Evolutionary conservation across 352 stramenopile genomes (phyloP).

Genomic region (Phytophthora pinifolia): DNA sequence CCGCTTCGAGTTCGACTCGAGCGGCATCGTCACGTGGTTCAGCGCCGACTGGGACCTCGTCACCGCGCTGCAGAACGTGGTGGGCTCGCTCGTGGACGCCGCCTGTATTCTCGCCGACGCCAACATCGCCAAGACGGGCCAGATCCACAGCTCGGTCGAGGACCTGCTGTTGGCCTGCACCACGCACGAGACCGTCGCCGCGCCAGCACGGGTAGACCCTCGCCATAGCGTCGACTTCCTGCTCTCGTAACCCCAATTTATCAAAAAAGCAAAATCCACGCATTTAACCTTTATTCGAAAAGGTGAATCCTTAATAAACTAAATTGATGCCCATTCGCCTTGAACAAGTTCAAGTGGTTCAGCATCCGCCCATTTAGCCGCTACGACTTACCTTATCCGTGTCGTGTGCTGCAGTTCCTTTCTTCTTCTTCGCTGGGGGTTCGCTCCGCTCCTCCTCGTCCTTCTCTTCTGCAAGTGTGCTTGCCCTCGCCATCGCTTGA

Average conservation of each 20-base stretch:
- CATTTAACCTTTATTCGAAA: too few relatives aligned
- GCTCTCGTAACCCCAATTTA: too few relatives aligned
- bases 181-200: background rate
- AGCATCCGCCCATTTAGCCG: background rate
- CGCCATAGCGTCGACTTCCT: slow-evolving; percentile 44
- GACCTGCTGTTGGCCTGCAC: slow-evolving; percentile 15
- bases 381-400: slow-evolving; percentile 20
- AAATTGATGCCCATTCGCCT: background rate
- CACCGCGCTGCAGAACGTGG: slow-evolving; percentile 32
- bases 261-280: too few relatives aligned
- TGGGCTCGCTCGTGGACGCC: slow-evolving; percentile 51
- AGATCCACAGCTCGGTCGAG: slow-evolving; percentile 42
- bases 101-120: slow-evolving; percentile 40
- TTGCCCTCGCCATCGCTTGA: slow-evolving; percentile 1
- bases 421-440: slow-evolving; percentile 15
- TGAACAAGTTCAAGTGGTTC: background rate
- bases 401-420: background rate
- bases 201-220: slow-evolving; percentile 15
- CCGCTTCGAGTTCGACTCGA: slow-evolving; percentile 52
- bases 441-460: slow-evolving; percentile 10
- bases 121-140: slow-evolving; percentile 57
- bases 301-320: too few relatives aligned
- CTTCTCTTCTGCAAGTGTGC: slow-evolving; percentile 20
- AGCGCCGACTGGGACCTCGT: slow-evolving; percentile 67
- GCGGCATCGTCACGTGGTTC: slow-evolving; percentile 50